Base-by-base conservation (phyloP, 2,329 filamentous ascomycete species). In the Pseudogymnoascus sp. region DNA sequence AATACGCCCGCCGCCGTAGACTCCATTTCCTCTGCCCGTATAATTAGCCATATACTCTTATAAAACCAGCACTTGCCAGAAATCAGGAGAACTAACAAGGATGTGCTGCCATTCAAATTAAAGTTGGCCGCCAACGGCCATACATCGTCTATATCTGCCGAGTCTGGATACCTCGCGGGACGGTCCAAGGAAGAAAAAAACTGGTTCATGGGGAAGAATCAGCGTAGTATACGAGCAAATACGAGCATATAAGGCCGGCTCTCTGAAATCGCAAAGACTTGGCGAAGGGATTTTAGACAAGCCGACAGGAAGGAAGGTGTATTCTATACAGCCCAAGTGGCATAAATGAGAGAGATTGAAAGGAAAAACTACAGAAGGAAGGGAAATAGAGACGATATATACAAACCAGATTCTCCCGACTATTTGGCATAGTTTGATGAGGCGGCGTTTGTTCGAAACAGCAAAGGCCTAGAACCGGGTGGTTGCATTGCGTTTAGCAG, bases 121-220 rank as follows among this genome's bases (percentile, higher is more conserved):
- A 56, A 56, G 2, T 56, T 56, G 26, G 50, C 26, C 17, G 50
- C 13, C 50, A 56, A 56, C 5, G 50, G 50, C 50, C 50, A 56
- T 9, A 33, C 50, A 33, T 56, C 50, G 50, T 56, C 50, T 56
- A 33, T 56, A 56, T 56, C 50, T 56, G 26, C 50, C 50, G 50
- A 33, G 29, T 33, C 29, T 13, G 29, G n/a, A 33, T 56, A 56
- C 50, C 50, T 56, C 50, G 50, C n/a, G n/a, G 26, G 29, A 19
- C 50, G 50, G 17, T 33, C 50, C 50, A 56, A 33, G 5, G 50
- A 56, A 10, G 50, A 21, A 33, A 56, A 56, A 15, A 33, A 56
- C 29, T 33, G 50, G 17, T 21, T 56, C 50, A 56, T 56, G 29
- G 29, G 11, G n/a, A 56, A 19, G 26, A 56, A 33, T 33, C 50